These are phyloP conservation scores for Murraya koenigii DNA, from an alignment of 345 rosid genomes.

Conservation along the genomic window DNA sequence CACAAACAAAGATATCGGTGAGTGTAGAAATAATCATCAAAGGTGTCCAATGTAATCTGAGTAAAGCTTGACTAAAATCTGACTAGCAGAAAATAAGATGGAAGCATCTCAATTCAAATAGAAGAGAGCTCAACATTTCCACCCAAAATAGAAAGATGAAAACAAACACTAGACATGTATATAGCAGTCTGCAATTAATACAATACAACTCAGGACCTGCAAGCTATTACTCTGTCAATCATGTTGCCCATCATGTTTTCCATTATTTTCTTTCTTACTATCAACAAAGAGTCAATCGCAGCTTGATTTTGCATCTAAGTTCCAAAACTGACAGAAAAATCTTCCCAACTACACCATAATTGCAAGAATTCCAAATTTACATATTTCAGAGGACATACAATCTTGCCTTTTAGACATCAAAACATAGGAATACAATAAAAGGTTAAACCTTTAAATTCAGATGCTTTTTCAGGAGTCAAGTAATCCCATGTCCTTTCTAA, in stretches of 20 bases:
- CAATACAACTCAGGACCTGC: not conserved
- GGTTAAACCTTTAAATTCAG: slow-evolving; percentile 77
- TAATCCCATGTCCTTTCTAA: slow-evolving; percentile 98
- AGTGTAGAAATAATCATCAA: not conserved
- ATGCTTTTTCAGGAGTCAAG: slow-evolving; percentile 79
- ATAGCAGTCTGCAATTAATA: not conserved
- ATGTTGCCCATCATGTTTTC: not conserved
- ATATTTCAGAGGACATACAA: not conserved
- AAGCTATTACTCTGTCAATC: not conserved
- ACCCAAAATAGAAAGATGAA: not conserved
- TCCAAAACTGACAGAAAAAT: not conserved
- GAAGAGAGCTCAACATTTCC: not conserved
- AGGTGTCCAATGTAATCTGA: not conserved
- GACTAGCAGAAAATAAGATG: not conserved
- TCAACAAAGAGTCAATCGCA: not conserved
- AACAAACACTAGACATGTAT: not conserved
- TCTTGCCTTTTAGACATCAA: not conserved
- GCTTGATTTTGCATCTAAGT: not conserved
- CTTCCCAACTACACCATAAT: not conserved
- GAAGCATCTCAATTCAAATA: not conserved
- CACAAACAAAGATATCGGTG: not conserved
- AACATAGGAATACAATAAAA: slow-evolving; percentile 12
- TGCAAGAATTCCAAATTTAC: not conserved
- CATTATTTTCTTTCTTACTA: not conserved
- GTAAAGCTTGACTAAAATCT: not conserved